phyloP scores from a whole-genome alignment of 1,139 yeast genomes.

The Pichia sp. region DNA sequence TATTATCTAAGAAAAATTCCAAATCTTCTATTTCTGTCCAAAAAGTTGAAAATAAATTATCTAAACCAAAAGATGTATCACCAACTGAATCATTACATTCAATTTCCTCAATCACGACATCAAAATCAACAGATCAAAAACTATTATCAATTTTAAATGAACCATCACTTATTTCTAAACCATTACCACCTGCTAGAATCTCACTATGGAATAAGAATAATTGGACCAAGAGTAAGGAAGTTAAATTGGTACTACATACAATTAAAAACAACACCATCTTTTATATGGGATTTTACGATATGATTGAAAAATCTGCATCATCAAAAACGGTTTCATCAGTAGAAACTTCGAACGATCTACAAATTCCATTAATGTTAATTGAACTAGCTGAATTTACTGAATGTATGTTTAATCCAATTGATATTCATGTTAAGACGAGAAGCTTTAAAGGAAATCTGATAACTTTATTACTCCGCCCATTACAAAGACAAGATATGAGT shows the following conservation, averaged over 20 bases:
- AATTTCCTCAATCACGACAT: slow-evolving; percentile 1
- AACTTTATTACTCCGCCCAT: slow-evolving; percentile 17
- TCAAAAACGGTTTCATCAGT: neutral
- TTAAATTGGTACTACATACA: slow-evolving; percentile 1
- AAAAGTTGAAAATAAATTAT: neutral
- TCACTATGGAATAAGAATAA: slow-evolving; percentile 21
- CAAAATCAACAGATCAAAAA: neutral
- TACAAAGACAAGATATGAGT: slow-evolving; percentile 3
- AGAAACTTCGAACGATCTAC: too few relatives aligned
- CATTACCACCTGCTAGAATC: slow-evolving; percentile 20
- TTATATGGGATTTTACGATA: slow-evolving; percentile 11
- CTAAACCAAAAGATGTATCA: neutral
- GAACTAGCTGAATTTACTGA: slow-evolving; percentile 12
- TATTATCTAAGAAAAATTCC: slow-evolving; percentile 3
- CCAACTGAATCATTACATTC: slow-evolving; percentile 7
- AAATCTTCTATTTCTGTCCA: slow-evolving; percentile 4
- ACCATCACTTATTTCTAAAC: slow-evolving; percentile 10
- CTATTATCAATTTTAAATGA: slow-evolving; percentile 8
- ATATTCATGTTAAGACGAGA: slow-evolving; percentile 24
- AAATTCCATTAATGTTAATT: slow-evolving; percentile 6
- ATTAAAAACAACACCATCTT: neutral
- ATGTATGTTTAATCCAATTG: slow-evolving; percentile 21
- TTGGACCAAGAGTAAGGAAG: slow-evolving; percentile 22
- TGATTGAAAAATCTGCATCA: neutral
- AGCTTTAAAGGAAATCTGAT: slow-evolving; percentile 20